Evolutionary conservation across 371 early-diverging fungal species (phyloP).

Genomic region (Saksenaea oblongispora): DNA sequence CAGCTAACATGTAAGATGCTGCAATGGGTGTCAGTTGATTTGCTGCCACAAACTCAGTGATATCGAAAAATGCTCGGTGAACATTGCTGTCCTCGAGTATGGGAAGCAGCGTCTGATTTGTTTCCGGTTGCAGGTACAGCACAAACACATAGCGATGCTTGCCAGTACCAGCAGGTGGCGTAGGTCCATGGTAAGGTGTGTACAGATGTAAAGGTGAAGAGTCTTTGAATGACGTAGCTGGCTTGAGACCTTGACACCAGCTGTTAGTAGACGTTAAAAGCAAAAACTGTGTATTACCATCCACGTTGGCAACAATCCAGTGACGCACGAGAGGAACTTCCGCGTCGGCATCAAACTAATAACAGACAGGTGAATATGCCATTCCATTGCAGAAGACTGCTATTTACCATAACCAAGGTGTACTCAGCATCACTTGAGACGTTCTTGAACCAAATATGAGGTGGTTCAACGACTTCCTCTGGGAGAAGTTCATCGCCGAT

Average conservation of each 20-base stretch:
- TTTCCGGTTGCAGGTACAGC: constrained; percentile 38
- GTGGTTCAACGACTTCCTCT: constrained; percentile 11
- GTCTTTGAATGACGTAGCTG: constrained; percentile 34
- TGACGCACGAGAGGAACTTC: constrained; percentile 43
- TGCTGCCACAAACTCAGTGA: constrained; percentile 9
- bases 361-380: neutral
- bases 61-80: constrained; percentile 11
- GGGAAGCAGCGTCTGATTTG: constrained; percentile 12
- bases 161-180: constrained; percentile 41
- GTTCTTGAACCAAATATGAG: constrained; percentile 25
- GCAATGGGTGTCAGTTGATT: constrained; percentile 14
- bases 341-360: constrained; percentile 52
- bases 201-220: constrained; percentile 13
- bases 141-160: constrained; percentile 54
- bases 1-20: constrained; percentile 11
- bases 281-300: constrained; percentile 12
- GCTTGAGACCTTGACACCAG: constrained; percentile 13
- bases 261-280: neutral
- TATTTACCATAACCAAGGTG: constrained; percentile 17
- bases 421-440: constrained; percentile 11
- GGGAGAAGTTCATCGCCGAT: constrained; percentile 8
- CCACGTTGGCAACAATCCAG: constrained; percentile 54
- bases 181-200: constrained; percentile 43
- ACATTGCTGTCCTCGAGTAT: neutral
- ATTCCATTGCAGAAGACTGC: neutral